Base-by-base conservation (phyloP, 2,329 filamentous ascomycete species). In the Aspergillus sp. region DNA sequence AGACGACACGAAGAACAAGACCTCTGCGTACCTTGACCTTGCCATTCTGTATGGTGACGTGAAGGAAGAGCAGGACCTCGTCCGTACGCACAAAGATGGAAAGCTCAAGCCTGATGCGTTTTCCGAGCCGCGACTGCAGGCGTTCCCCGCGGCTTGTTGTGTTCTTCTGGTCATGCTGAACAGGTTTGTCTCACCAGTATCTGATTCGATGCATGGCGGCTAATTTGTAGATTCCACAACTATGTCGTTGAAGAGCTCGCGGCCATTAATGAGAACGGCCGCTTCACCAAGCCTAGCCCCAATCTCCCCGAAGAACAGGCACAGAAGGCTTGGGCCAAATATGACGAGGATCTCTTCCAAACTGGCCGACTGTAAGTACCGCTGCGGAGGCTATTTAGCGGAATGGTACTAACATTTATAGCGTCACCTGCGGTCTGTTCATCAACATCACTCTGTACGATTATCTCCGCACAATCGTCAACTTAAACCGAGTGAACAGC, bases 241-340 rank as follows among this genome's bases (percentile, higher is more conserved):
- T 85, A 95, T 66, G 87, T 93, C 0, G 93, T 91, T 1, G 85
- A 88, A 57, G 90, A 94, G 63, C 81, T 97, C 19, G 91, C 91
- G 0, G 80, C 84, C n/a, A 94, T 97, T 76, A 97, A 97, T 70
- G 93, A 97, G 69, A 86, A 87, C 49, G 88, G 87, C 17, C 86
- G 91, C 23, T 97, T 97, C 77, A 85, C 83, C 0, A 88, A 87
- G 62, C 91, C 92, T 0, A 71, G 80, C 0, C 76, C 80, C 5
- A 71, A 77, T 0, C 78, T 86, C 0, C 69, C 79, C 0, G 81
- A 81, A 2, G 85, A 89, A 47, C 80, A 82, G 28, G 72, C 79
- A 22, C 69, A 74, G 57, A 72, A 77, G 30, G 79, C 80, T 6
- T 90, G 87, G 87, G 85, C 83, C 67, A 91, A 90, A 76, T 87